Base-by-base conservation (phyloP, 164 flowering plant genomes). In the Chimonanthus praecox region DNA sequence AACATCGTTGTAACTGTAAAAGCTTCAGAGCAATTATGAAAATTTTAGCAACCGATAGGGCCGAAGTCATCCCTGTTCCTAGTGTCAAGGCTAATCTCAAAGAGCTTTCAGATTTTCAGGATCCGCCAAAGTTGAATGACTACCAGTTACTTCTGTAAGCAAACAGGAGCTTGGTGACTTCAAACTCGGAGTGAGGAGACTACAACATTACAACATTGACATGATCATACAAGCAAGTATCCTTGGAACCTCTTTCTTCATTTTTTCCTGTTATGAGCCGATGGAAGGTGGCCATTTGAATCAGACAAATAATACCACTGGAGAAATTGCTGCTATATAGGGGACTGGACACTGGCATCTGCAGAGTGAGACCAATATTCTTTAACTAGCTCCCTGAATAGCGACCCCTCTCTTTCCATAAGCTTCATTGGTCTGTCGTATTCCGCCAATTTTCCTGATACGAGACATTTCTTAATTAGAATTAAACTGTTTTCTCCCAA, bases 341-440 rank as follows among this genome's bases (percentile, higher is more conserved):
- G 4, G 48, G 68, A 48, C 68, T 61, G 67, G 45, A 62, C 47
- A 58, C 49, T 51, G 48, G 75, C 60, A 50, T 64, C 45, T 20
- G 69, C 69, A 13, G 68, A 75, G 73, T 86, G 93, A 64, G 97
- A 91, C 98, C 97, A 91, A 76, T 94, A 94, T 79, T 94, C 98
- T 83, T 85, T 89, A 13, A 92, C 97, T 16, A 92, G 92, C 79
- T 87, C 81, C 67, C 89, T 88, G 73, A 92, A 94, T 48, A 94
- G 73, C 5, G 98, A 94, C 2, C 78, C 92, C 70, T 90, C 92
- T 13, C 58, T 83, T 76, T 84, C 83, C 90, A 94, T 88, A 68
- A 92, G 75, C 78, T 83, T 84, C 85, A 74, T 77, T 72, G 98
- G 98, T 74, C 87, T 87, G 64, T 94, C 98, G 73, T 83, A 94